phyloP scores from a whole-genome alignment of 345 rosid species.

The Conringia planisiliqua region DNA sequence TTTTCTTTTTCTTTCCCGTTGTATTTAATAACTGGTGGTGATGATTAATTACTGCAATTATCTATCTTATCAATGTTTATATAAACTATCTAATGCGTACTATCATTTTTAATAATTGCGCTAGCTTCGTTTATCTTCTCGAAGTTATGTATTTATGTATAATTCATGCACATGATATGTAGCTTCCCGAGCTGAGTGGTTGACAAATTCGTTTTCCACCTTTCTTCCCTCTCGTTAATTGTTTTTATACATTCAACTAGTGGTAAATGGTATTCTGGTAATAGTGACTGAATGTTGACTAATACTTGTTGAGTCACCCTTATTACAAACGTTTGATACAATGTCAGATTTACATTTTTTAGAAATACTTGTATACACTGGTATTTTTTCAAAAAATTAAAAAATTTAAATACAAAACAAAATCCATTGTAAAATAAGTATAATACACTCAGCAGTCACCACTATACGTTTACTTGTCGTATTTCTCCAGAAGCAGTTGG shows the following conservation, averaged over 20 bases:
- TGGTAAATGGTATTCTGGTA: background rate
- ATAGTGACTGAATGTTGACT: background rate
- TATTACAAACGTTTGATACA: slow-evolving; percentile 25
- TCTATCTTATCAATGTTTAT: background rate
- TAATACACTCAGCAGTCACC: background rate
- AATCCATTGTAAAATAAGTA: background rate
- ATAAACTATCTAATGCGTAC: background rate
- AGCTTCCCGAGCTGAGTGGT: slow-evolving; percentile 15
- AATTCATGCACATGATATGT: slow-evolving; percentile 14
- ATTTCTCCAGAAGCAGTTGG: slow-evolving; percentile 13
- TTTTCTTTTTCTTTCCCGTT: background rate
- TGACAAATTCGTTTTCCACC: slow-evolving; percentile 4
- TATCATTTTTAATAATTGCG: background rate
- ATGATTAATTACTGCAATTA: background rate
- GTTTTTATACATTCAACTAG: background rate
- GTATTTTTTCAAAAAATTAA: background rate
- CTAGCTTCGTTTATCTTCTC: background rate
- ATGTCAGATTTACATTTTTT: slow-evolving; percentile 22
- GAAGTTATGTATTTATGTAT: background rate
- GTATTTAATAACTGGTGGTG: background rate
- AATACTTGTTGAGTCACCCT: slow-evolving; percentile 3
- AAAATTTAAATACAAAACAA: background rate
- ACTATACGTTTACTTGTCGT: slow-evolving; percentile 10
- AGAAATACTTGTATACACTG: background rate
- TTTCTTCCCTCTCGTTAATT: background rate